phyloP scores from a whole-genome alignment of 1,284 basidiomycete genomes.

The Pyrrhoderma lamaoense region DNA sequence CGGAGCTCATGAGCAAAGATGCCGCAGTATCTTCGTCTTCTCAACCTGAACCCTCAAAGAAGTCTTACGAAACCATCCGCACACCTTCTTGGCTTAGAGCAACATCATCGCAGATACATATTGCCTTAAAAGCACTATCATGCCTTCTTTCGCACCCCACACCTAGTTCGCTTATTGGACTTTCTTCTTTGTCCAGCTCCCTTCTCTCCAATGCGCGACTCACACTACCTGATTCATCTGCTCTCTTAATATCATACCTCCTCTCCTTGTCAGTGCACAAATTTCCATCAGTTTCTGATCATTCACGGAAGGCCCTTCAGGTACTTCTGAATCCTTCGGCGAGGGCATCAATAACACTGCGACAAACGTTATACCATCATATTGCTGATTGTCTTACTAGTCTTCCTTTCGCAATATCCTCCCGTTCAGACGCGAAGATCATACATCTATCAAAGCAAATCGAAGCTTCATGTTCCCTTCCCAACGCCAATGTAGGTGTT shows the following conservation, averaged over 20 bases:
- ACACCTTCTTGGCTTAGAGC: conserved; percentile 54
- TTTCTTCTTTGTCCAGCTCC: conserved; percentile 48
- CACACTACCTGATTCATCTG: conserved; percentile 57
- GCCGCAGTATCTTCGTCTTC: conserved; percentile 13
- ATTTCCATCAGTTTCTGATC: conserved; percentile 45
- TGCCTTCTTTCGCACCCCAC: conserved; percentile 61
- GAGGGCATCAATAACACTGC: conserved; percentile 36
- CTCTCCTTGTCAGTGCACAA: conserved; percentile 53
- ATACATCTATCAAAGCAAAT: conserved; percentile 61
- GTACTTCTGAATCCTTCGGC: conserved; percentile 37
- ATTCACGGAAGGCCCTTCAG: conserved; percentile 40
- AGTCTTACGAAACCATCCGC: conserved; percentile 40
- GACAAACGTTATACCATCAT: conserved; percentile 47
- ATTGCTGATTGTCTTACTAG: conserved; percentile 60
- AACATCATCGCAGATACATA: conserved; percentile 63
- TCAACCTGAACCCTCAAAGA: not conserved
- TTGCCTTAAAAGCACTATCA: conserved; percentile 54
- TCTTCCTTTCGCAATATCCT: conserved; percentile 66
- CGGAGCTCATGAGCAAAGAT: conserved; percentile 27
- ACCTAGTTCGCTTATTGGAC: conserved; percentile 48
- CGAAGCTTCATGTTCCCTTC: conserved; percentile 57
- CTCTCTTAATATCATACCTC: conserved; percentile 62
- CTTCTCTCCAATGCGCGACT: conserved; percentile 47
- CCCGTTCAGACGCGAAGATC: conserved; percentile 64
- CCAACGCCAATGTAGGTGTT: conserved; percentile 36